Percentiles rank a stretch among this genome's conserved stretches.
Conservation (phyloP, 805 yeast species). For the Lipomyces spencermartinsiae region DNA sequence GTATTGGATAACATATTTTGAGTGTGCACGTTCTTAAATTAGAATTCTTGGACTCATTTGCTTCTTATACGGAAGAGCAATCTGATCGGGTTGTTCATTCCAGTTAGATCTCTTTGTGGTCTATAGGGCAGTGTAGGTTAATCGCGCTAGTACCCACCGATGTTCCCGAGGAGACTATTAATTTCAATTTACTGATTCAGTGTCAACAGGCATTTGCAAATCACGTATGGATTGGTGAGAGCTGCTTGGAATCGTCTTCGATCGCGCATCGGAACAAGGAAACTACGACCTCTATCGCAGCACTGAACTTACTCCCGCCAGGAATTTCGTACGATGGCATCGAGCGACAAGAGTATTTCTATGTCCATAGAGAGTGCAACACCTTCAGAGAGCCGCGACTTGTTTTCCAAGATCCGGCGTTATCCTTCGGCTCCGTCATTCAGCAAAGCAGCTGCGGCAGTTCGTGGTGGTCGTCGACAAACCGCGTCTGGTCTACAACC, state of each 20-base stretch:
- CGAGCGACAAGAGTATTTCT: slow-evolving; percentile 1
- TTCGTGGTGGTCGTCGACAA: slow-evolving; percentile 30
- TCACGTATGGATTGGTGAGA: background rate
- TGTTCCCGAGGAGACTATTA: background rate
- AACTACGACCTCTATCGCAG: background rate
- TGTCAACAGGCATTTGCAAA: background rate
- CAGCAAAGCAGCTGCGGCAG: slow-evolving; percentile 29
- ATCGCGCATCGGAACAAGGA: slow-evolving; percentile 2
- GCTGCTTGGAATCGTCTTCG: background rate
- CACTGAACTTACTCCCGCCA: background rate
- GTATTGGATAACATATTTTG: background rate
- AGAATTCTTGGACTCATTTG: background rate
- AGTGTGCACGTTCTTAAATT: background rate
- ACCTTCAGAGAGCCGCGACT: slow-evolving; percentile 2
- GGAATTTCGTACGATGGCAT: background rate
- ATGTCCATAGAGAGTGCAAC: background rate
- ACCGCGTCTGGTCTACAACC: slow-evolving; percentile 23
- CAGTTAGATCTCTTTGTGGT: background rate
- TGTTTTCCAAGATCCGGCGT: slow-evolving; percentile 21
- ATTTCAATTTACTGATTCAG: background rate
- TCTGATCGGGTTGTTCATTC: background rate
- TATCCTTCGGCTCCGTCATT: slow-evolving; percentile 38
- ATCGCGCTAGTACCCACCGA: background rate
- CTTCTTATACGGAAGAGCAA: background rate
- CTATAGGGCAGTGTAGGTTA: background rate